Conservation (phyloP, 2,329 filamentous ascomycete genomes). For the Pseudodiploospora longispora region DNA sequence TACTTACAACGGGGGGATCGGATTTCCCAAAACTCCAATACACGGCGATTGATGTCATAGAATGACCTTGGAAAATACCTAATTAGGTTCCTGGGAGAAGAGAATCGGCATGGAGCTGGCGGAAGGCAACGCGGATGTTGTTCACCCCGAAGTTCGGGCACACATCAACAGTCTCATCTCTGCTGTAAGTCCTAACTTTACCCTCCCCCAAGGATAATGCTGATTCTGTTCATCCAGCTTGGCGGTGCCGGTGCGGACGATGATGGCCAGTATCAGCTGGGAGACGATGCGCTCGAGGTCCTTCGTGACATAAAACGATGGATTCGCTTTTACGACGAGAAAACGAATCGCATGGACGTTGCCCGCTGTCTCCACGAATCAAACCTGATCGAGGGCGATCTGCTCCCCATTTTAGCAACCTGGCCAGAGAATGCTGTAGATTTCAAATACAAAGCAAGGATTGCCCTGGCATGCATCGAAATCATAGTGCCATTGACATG, state of each 20-base stretch:
- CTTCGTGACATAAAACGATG: slow-evolving; percentile 91
- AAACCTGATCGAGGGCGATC: slow-evolving; percentile 82
- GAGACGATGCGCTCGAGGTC: slow-evolving; percentile 87
- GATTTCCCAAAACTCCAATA: neutral
- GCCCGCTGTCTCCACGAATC: slow-evolving; percentile 86
- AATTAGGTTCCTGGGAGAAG: slow-evolving; percentile 1
- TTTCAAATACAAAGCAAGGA: slow-evolving; percentile 67
- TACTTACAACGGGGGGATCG: neutral
- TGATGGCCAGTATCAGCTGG: slow-evolving; percentile 76
- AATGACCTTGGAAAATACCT: neutral
- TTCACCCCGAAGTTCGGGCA: slow-evolving; percentile 87
- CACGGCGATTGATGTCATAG: neutral
- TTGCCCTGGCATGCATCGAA: slow-evolving; percentile 81
- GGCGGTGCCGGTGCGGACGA: slow-evolving; percentile 75
- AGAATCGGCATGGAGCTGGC: slow-evolving; percentile 42
- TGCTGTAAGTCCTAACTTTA: slow-evolving; percentile 54
- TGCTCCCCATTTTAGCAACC: slow-evolving; percentile 78
- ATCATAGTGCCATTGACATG: slow-evolving; percentile 88
- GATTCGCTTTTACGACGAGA: slow-evolving; percentile 91
- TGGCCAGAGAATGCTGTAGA: slow-evolving; percentile 69
- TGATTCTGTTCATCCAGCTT: slow-evolving; percentile 45
- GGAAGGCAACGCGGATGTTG: slow-evolving; percentile 49
- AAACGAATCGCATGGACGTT: slow-evolving; percentile 88
- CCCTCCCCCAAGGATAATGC: neutral
- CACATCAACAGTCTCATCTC: slow-evolving; percentile 91